Conservation (phyloP, 257 asterid species). For the Verbena officinalis region DNA sequence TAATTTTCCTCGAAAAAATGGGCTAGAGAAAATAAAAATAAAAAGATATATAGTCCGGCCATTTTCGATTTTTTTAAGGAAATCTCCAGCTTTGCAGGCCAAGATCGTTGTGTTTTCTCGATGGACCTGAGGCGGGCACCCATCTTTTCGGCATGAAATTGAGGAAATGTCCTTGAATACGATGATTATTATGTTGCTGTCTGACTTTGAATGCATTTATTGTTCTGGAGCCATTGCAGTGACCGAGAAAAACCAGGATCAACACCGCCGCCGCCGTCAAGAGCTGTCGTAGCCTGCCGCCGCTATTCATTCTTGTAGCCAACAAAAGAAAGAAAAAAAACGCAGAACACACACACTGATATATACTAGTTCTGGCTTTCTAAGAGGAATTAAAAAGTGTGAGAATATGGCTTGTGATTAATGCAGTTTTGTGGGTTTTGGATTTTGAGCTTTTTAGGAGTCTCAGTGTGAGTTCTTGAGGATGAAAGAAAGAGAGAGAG, state of each 20-base stretch:
- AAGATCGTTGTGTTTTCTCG: conserved; percentile 70
- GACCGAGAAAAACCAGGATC: conserved; percentile 24
- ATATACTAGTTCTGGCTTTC: background rate
- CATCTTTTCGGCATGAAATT: conserved; percentile 64
- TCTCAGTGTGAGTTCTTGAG: background rate
- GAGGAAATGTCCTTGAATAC: conserved; percentile 42
- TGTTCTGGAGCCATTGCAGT: conserved; percentile 48
- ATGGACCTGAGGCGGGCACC: conserved; percentile 70
- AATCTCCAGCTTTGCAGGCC: conserved; percentile 60
- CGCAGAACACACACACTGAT: background rate
- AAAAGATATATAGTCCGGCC: background rate
- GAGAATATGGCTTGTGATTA: background rate
- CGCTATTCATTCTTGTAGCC: conserved; percentile 25
- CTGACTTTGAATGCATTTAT: conserved; percentile 43
- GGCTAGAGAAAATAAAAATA: too few relatives aligned
- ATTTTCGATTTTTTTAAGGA: conserved; percentile 37
- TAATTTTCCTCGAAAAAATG: background rate
- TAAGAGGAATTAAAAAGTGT: conserved; percentile 28
- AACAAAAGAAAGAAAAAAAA: background rate
- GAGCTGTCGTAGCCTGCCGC: conserved; percentile 26
- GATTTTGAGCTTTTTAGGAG: background rate
- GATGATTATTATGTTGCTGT: conserved; percentile 20
- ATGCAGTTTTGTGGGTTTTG: conserved; percentile 8
- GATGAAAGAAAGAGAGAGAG: conserved; percentile 29
- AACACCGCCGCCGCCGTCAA: conserved; percentile 26